Evolutionary conservation across 2,329 filamentous ascomycete genomes (phyloP).

Genomic region (Cladosporium sp.): DNA sequence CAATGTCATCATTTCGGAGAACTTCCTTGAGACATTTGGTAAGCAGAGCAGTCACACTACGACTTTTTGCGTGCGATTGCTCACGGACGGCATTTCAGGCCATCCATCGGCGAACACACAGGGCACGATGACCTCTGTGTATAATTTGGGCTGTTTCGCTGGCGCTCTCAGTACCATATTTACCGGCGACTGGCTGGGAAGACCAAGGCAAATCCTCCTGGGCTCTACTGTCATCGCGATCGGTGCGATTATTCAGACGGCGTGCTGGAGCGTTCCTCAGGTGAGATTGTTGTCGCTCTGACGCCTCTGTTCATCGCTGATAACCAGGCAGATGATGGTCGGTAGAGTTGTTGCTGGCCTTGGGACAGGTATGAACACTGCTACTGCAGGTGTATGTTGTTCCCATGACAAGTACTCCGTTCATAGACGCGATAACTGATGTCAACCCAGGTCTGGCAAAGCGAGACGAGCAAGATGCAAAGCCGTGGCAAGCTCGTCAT

Average conservation of each 20-base stretch:
- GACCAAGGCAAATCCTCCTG: constrained; percentile 43
- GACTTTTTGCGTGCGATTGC: background rate
- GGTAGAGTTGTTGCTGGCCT: constrained; percentile 49
- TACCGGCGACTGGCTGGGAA: constrained; percentile 48
- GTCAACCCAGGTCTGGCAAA: constrained; percentile 43
- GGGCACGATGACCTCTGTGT: constrained; percentile 40
- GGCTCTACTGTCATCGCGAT: constrained; percentile 45
- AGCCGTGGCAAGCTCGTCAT: constrained; percentile 53
- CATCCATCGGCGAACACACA: constrained; percentile 39
- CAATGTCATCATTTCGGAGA: constrained; percentile 35
- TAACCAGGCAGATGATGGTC: constrained; percentile 43
- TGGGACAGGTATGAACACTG: constrained; percentile 52
- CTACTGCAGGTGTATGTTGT: constrained; percentile 43
- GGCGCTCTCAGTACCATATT: constrained; percentile 45
- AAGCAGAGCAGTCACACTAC: background rate
- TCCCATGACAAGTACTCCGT: background rate
- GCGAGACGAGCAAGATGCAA: constrained; percentile 52
- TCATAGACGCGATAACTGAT: background rate
- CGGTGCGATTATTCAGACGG: constrained; percentile 47
- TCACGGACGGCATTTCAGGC: background rate
- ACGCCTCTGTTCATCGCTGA: background rate
- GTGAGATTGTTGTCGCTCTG: background rate
- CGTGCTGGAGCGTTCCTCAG: constrained; percentile 41
- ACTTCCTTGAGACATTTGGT: constrained; percentile 41
- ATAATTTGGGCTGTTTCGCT: constrained; percentile 49